Conservation (phyloP, 2,329 filamentous ascomycete genomes). For the Colletotrichum tropicale region DNA sequence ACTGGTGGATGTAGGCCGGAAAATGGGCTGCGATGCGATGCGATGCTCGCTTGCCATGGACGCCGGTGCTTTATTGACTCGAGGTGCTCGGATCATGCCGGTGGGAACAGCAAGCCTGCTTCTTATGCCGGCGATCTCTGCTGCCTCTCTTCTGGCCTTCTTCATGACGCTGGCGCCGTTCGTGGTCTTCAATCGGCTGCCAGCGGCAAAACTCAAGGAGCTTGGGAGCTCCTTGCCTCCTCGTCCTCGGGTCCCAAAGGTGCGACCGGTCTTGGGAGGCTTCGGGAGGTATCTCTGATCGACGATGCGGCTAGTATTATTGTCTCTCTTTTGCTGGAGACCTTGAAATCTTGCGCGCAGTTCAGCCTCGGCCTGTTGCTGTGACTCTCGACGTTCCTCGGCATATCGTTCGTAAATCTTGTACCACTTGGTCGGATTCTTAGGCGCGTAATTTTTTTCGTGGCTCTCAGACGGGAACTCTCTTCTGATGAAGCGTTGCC, state of each 20-base stretch:
- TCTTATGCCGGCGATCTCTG: slow-evolving; percentile 51
- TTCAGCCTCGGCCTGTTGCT: slow-evolving; percentile 62
- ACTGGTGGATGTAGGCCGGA: slow-evolving; percentile 25
- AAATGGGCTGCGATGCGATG: slow-evolving; percentile 43
- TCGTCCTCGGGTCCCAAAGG: slow-evolving; percentile 21
- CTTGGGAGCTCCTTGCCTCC: slow-evolving; percentile 33
- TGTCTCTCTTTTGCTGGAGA: slow-evolving; percentile 61
- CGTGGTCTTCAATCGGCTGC: slow-evolving; percentile 56
- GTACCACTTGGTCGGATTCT: slow-evolving; percentile 74
- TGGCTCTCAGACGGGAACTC: slow-evolving; percentile 73
- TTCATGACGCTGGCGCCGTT: slow-evolving; percentile 59
- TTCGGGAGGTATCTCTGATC: slow-evolving; percentile 50
- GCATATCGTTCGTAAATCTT: slow-evolving; percentile 77
- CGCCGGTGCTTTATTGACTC: slow-evolving; percentile 44
- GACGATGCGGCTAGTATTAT: slow-evolving; percentile 63
- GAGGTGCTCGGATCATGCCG: slow-evolving; percentile 39
- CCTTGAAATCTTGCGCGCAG: slow-evolving; percentile 62
- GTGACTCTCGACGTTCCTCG: slow-evolving; percentile 59
- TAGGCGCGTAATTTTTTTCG: slow-evolving; percentile 66
- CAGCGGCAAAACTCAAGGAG: slow-evolving; percentile 47
- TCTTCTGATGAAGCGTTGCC: slow-evolving; percentile 78
- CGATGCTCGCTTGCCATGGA: slow-evolving; percentile 60
- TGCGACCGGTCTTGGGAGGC: slow-evolving; percentile 36
- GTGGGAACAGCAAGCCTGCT: slow-evolving; percentile 16
- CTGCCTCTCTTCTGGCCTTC: slow-evolving; percentile 61